These are phyloP conservation scores for Psidium guajava DNA, from an alignment of 345 rosid species.

Conservation along the genomic window DNA sequence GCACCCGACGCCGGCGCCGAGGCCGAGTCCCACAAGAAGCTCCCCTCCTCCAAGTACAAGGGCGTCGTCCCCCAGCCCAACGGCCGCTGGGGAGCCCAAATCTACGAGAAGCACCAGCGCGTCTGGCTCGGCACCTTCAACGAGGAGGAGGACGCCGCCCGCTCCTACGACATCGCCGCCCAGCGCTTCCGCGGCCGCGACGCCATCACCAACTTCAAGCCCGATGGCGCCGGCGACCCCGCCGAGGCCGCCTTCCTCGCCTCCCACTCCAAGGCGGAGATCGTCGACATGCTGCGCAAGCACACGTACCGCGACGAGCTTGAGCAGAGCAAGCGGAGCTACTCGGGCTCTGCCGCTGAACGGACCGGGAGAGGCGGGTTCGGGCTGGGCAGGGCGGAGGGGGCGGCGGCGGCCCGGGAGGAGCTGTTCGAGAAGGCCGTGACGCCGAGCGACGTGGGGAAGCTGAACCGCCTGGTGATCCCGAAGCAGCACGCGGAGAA, in stretches of 20 bases:
- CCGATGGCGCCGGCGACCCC: constrained; percentile 4
- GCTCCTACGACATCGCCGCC: constrained; percentile 41
- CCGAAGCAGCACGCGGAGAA: constrained; percentile 92
- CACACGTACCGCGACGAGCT: constrained; percentile 47
- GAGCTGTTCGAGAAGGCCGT: constrained; percentile 77
- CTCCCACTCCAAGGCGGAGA: constrained; percentile 43
- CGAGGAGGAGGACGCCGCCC: constrained; percentile 46
- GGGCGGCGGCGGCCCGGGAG: constrained; percentile 35
- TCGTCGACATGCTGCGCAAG: constrained; percentile 53
- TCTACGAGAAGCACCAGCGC: constrained; percentile 51
- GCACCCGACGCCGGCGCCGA: constrained; percentile 5
- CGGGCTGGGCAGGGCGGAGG: not conserved
- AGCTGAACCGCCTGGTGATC: constrained; percentile 82
- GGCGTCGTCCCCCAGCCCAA: constrained; percentile 53
- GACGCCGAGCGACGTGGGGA: constrained; percentile 94
- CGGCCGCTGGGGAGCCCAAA: constrained; percentile 54
- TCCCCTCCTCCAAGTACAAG: constrained; percentile 29
- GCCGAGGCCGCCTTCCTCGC: constrained; percentile 26
- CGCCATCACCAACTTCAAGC: constrained; percentile 38
- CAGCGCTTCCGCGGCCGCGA: constrained; percentile 45
- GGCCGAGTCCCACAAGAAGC: constrained; percentile 13
- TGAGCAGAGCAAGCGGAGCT: constrained; percentile 26
- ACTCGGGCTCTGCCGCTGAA: not conserved
- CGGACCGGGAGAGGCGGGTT: not conserved
- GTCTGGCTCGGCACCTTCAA: constrained; percentile 54